A percentile compares a stretch with the other conserved stretches of the same genome.
Evolutionary conservation across 192 early-diverging fungal genomes (phyloP).

Genomic region (Pecoramyces ruminantium): DNA sequence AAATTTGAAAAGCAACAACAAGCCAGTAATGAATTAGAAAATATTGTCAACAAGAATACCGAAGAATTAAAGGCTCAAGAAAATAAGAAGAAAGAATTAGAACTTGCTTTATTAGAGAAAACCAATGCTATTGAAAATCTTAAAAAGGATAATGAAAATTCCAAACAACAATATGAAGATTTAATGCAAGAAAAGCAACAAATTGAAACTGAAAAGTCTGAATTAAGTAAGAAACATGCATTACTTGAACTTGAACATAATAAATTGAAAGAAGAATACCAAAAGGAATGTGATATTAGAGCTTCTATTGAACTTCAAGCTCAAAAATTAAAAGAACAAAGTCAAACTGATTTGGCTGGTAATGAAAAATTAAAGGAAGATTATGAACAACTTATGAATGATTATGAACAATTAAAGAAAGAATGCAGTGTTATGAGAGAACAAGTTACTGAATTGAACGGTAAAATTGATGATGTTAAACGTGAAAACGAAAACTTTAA

Average conservation of each 20-base stretch:
- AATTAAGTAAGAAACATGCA: not conserved
- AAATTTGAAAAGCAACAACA: constrained; percentile 11
- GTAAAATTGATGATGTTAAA: not conserved
- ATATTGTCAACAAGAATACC: not conserved
- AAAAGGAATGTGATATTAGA: not conserved
- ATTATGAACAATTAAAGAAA: not conserved
- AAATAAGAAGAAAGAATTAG: not conserved
- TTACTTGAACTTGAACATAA: not conserved
- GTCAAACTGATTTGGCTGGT: not conserved
- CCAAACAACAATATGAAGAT: not conserved
- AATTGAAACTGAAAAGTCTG: not conserved
- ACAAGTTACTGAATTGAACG: not conserved
- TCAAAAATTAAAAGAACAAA: not conserved
- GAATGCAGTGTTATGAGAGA: not conserved
- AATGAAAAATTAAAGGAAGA: not conserved
- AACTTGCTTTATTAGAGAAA: not conserved
- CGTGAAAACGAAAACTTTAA: not conserved
- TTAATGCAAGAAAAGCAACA: not conserved
- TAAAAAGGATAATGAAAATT: not conserved
- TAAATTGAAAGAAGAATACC: not conserved
- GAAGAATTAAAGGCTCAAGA: not conserved
- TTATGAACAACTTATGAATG: not conserved
- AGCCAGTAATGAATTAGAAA: not conserved
- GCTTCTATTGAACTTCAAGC: not conserved
- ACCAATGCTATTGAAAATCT: not conserved